These are phyloP conservation scores for Sclerotinia sclerotiorum DNA, from an alignment of 2,329 filamentous ascomycete genomes.

Conservation along the genomic window DNA sequence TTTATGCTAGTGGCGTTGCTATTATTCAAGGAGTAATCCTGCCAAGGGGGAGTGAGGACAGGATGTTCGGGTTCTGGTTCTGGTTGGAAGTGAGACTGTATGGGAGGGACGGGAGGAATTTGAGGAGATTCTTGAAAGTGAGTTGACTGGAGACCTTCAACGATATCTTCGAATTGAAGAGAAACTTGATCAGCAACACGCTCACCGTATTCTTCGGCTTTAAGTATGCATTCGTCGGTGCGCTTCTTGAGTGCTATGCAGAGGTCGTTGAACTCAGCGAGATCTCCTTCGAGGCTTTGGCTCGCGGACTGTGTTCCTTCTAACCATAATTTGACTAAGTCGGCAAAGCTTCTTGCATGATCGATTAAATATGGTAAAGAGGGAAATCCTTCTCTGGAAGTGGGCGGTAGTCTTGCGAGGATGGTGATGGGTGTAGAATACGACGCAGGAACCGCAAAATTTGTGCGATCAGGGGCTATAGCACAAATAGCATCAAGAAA, in stretches of 20 bases:
- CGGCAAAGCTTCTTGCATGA: constrained; percentile 79
- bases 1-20: constrained; percentile 9
- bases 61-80: constrained; percentile 15
- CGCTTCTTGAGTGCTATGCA: constrained; percentile 39
- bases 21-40: constrained; percentile 17
- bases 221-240: constrained; percentile 39
- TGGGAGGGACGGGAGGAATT: not conserved
- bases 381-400: constrained; percentile 86
- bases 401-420: constrained; percentile 73
- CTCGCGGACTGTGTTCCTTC: constrained; percentile 47
- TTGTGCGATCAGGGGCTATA: constrained; percentile 70
- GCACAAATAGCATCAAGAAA: constrained; percentile 86
- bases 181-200: constrained; percentile 32
- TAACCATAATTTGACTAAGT: constrained; percentile 78
- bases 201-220: constrained; percentile 35
- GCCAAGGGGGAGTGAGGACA: constrained; percentile 30
- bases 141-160: constrained; percentile 32
- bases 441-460: constrained; percentile 69
- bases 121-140: constrained; percentile 10
- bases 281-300: constrained; percentile 35
- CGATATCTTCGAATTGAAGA: constrained; percentile 37
- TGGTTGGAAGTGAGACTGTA: not conserved
- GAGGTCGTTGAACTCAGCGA: constrained; percentile 38
- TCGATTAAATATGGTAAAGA: constrained; percentile 92
- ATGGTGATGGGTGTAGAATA: constrained; percentile 95